Conservation (phyloP, 164 flowering plant genomes). For the Chloranthus sessilifolius region DNA sequence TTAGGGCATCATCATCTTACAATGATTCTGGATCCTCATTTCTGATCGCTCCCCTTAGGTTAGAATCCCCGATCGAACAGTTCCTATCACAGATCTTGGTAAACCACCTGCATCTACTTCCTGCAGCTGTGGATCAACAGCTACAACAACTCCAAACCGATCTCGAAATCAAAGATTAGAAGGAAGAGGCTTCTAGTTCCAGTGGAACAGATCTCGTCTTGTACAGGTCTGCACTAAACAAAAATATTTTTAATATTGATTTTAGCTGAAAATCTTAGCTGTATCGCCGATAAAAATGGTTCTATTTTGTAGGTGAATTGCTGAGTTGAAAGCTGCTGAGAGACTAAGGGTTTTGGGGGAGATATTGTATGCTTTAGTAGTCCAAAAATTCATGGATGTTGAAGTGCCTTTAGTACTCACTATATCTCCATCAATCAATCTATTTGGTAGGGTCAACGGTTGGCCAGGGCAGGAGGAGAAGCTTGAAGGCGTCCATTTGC, state of each 20-base stretch:
- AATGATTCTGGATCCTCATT: constrained; percentile 28
- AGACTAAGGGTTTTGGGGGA: constrained; percentile 78
- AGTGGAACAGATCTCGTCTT: constrained; percentile 80
- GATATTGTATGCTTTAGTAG: constrained; percentile 77
- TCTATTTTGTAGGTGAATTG: constrained; percentile 73
- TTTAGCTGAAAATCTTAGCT: too few species aligned
- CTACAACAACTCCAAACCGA: constrained; percentile 86
- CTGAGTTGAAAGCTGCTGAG: constrained; percentile 85
- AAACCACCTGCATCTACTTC: constrained; percentile 89
- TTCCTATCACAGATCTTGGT: constrained; percentile 70
- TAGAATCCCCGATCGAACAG: constrained; percentile 88
- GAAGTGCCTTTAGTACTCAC: constrained; percentile 62
- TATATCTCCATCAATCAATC: constrained; percentile 35
- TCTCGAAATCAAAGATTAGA: constrained; percentile 53
- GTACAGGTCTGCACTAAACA: constrained; percentile 53
- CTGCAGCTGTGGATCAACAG: constrained; percentile 93
- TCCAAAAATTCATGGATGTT: constrained; percentile 87
- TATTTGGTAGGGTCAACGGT: constrained; percentile 47
- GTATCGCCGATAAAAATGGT: too few species aligned
- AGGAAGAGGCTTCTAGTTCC: constrained; percentile 58
- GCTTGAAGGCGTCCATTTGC: constrained; percentile 63
- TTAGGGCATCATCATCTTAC: constrained; percentile 44
- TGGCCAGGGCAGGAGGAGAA: constrained; percentile 64
- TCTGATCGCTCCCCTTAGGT: constrained; percentile 80
- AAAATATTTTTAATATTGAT: too few species aligned